Base-by-base conservation (phyloP, 2,329 filamentous ascomycete species). In the Aureobasidium sp. region DNA sequence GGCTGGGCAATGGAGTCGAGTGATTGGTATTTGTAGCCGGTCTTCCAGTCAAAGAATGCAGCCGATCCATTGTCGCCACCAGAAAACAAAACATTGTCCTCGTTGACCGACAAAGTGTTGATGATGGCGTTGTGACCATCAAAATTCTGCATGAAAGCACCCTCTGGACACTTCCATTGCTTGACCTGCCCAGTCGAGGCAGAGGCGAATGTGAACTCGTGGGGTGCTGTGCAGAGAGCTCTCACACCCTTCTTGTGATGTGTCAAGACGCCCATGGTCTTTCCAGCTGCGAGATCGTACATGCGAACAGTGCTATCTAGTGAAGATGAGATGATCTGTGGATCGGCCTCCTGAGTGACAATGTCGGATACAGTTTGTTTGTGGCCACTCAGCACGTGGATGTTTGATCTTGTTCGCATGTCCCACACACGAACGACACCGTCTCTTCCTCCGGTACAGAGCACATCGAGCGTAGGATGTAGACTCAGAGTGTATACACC, bases 21-120 rank as follows among this genome's bases (percentile, higher is more conserved):
- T 9, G 86, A 84, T 76, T 99, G 94, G 78, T 94, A 99, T 52
- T 89, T 84, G 73, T 99, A 86, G 0, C 95, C 94, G 0, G 91
- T 89, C 78, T 97, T 97, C 94, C 94, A 99, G 74, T 99, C 95
- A 89, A 92, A 99, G 80, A 99, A 99, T 67, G 86, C 90, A 80
- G 97, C 94, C 39, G 90, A 95, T 44, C 95, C 94, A 69, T 99
- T 97, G 71, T 99, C 94, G 51, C 87, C 93, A 62, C 94, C 94
- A 2, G 91, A 94, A 75, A 99, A 97, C 63, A 99, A 77, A 17
- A 97, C 90, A 69, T 97, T 94, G 73, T 97, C 91, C 70, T 95
- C 90, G 74, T 99, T 99, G 36, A 94, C 91, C 47, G 91, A 84
- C 49, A 99, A 78, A 0, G 91, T 91, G 76, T 99, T 99, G 78